Conservation (phyloP, 2,329 filamentous ascomycete species). For the Paramyrothecium sp. region DNA sequence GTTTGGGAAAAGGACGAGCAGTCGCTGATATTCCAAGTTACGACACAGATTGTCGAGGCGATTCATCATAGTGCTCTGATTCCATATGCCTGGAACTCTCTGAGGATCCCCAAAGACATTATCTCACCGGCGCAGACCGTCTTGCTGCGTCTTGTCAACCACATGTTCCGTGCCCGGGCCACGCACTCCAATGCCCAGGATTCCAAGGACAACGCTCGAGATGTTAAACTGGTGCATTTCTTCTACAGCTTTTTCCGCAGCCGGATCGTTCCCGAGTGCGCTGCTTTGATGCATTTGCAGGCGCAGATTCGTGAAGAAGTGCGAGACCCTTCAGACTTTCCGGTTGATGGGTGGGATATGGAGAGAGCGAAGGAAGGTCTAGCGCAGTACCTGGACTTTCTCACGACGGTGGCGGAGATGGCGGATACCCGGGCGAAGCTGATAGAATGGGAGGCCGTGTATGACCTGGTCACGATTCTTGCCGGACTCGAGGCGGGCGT, state of each 20-base stretch:
- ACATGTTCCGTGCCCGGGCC: slow-evolving; percentile 70
- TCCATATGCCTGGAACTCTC: slow-evolving; percentile 87
- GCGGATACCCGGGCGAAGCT: slow-evolving; percentile 79
- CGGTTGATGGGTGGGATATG: slow-evolving; percentile 96
- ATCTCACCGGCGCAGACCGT: slow-evolving; percentile 94
- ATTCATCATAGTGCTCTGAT: slow-evolving; percentile 86
- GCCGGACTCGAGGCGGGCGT: slow-evolving; percentile 87
- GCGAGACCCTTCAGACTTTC: slow-evolving; percentile 81
- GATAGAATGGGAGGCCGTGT: slow-evolving; percentile 88
- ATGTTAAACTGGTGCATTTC: slow-evolving; percentile 73
- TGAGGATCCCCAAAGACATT: slow-evolving; percentile 91
- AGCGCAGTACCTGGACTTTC: slow-evolving; percentile 91
- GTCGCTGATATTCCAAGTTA: slow-evolving; percentile 94
- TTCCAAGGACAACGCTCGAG: slow-evolving; percentile 52
- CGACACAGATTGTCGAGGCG: slow-evolving; percentile 91
- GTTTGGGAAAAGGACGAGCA: slow-evolving; percentile 95
- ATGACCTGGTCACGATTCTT: slow-evolving; percentile 83
- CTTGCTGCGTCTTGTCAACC: slow-evolving; percentile 84
- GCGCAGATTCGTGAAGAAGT: slow-evolving; percentile 79
- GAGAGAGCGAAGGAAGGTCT: slow-evolving; percentile 94
- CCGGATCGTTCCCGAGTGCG: slow-evolving; percentile 90
- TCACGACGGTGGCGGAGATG: slow-evolving; percentile 85
- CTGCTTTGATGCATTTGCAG: slow-evolving; percentile 91
- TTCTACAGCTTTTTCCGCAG: slow-evolving; percentile 90
- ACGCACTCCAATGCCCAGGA: slow-evolving; percentile 42